Evolutionary conservation across 2,329 filamentous ascomycete genomes (phyloP).

Genomic region (Ciborinia camelliae): DNA sequence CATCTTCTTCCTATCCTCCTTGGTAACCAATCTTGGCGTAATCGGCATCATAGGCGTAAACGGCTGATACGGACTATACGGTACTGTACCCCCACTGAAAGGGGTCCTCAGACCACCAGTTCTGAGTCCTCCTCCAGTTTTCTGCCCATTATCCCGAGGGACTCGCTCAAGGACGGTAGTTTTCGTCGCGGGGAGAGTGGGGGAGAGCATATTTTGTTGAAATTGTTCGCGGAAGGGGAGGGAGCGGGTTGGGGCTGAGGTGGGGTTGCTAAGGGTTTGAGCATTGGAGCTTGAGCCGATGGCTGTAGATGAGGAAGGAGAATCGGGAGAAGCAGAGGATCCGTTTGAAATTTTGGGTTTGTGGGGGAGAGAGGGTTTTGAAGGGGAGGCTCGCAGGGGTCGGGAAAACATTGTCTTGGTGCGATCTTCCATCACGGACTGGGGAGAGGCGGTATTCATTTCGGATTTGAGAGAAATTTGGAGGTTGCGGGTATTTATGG

Average conservation of each 20-base stretch:
- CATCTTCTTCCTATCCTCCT: slow-evolving; percentile 66
- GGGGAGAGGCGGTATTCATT: slow-evolving; percentile 27
- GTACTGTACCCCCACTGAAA: slow-evolving; percentile 57
- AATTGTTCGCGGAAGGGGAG: slow-evolving; percentile 62
- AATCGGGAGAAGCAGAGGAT: neutral
- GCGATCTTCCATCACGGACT: slow-evolving; percentile 21
- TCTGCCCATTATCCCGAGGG: slow-evolving; percentile 46
- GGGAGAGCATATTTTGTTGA: slow-evolving; percentile 40
- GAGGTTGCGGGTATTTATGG: slow-evolving; percentile 15
- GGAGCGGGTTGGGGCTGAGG: slow-evolving; percentile 38
- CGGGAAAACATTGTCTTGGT: neutral
- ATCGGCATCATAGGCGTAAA: slow-evolving; percentile 72
- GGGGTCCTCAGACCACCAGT: slow-evolving; percentile 59
- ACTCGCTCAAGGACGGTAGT: slow-evolving; percentile 62
- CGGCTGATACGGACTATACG: slow-evolving; percentile 77
- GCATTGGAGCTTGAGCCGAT: slow-evolving; percentile 3
- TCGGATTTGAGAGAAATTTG: slow-evolving; percentile 25
- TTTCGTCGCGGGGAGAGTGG: slow-evolving; percentile 48
- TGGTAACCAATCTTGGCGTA: slow-evolving; percentile 70
- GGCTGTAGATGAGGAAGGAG: slow-evolving; percentile 15
- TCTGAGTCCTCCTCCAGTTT: slow-evolving; percentile 48
- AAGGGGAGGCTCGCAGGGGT: slow-evolving; percentile 17
- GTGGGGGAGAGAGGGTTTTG: slow-evolving; percentile 8
- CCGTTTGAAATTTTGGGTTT: slow-evolving; percentile 10
- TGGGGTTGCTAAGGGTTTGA: slow-evolving; percentile 16